A percentile compares a stretch with the other conserved stretches of the same genome.
These are phyloP conservation scores for Chaetomiaceae sp. DNA, from an alignment of 2,329 filamentous ascomycete species.

Conservation along the genomic window DNA sequence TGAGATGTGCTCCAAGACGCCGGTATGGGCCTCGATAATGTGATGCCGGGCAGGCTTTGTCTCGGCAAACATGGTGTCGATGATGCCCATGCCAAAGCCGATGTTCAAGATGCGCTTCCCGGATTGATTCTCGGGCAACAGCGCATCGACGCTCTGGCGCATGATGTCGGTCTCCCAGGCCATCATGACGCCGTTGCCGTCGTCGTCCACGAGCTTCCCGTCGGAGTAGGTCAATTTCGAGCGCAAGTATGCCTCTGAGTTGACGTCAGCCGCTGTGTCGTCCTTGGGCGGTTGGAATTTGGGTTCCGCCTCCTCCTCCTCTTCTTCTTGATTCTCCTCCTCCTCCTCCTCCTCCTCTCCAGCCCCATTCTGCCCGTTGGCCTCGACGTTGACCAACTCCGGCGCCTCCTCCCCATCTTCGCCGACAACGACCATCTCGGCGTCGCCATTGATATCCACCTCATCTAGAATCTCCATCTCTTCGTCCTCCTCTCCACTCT, in stretches of 20 bases:
- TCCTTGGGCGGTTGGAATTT: slow-evolving; percentile 35
- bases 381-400: slow-evolving; percentile 25
- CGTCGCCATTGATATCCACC: slow-evolving; percentile 35
- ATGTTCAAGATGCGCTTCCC: slow-evolving; percentile 76
- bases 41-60: slow-evolving; percentile 67
- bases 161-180: slow-evolving; percentile 86
- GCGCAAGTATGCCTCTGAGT: slow-evolving; percentile 63
- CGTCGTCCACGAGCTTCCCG: slow-evolving; percentile 65
- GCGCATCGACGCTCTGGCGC: slow-evolving; percentile 65
- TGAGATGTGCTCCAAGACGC: slow-evolving; percentile 62
- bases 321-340: slow-evolving; percentile 1
- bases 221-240: slow-evolving; percentile 61
- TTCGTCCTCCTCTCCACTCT: slow-evolving; percentile 50
- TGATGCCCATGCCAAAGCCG: slow-evolving; percentile 87
- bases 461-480: slow-evolving; percentile 42
- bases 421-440: slow-evolving; percentile 19
- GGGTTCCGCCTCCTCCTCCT: slow-evolving; percentile 13
- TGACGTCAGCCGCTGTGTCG: slow-evolving; percentile 44
- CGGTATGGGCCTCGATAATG: slow-evolving; percentile 80
- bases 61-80: slow-evolving; percentile 70
- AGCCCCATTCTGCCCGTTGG: slow-evolving; percentile 3
- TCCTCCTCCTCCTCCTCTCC: slow-evolving; percentile 17
- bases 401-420: slow-evolving; percentile 33
- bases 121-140: slow-evolving; percentile 41
- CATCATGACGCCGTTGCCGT: slow-evolving; percentile 89